Conservation (phyloP, 805 yeast species). For the Jamesozyma spencerorum region DNA sequence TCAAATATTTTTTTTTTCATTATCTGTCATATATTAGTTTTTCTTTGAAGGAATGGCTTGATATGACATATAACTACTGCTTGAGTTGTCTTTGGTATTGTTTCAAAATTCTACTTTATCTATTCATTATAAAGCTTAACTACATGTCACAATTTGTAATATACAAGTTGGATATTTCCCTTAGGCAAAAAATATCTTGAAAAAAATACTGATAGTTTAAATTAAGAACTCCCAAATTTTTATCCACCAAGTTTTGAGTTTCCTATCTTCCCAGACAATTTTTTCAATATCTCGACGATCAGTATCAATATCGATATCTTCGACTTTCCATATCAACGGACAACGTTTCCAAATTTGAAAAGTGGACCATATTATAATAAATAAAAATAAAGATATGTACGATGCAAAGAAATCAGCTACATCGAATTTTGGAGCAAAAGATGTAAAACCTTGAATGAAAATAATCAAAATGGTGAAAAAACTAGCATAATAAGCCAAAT, state of each 20-base stretch:
- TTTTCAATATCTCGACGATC: slow-evolving; percentile 59
- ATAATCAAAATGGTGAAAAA: slow-evolving; percentile 46
- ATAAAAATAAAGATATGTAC: slow-evolving; percentile 55
- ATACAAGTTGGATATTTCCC: no score
- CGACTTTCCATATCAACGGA: slow-evolving; percentile 38
- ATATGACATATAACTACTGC: no score
- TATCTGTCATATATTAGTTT: no score
- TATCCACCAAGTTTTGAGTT: slow-evolving; percentile 40
- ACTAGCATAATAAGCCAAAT: slow-evolving; percentile 53
- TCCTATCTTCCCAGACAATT: slow-evolving; percentile 47
- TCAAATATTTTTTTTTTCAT: no score
- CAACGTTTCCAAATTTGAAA: slow-evolving; percentile 46
- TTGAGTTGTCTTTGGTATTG: no score
- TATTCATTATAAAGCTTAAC: no score
- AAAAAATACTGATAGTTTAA: no score
- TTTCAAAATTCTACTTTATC: no score
- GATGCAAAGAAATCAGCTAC: slow-evolving; percentile 57
- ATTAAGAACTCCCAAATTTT: slow-evolving; percentile 52
- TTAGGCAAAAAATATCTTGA: no score
- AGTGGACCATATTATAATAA: slow-evolving; percentile 34
- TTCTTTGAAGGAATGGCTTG: no score
- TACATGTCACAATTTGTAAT: no score
- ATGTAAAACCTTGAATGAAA: slow-evolving; percentile 63
- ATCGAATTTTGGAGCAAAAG: slow-evolving; percentile 44
- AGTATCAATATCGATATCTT: slow-evolving; percentile 60